Evolutionary conservation across 306 rosid species (phyloP), one percentile per base, ranked within the genome.

Genomic region (Sicyos edulis): DNA sequence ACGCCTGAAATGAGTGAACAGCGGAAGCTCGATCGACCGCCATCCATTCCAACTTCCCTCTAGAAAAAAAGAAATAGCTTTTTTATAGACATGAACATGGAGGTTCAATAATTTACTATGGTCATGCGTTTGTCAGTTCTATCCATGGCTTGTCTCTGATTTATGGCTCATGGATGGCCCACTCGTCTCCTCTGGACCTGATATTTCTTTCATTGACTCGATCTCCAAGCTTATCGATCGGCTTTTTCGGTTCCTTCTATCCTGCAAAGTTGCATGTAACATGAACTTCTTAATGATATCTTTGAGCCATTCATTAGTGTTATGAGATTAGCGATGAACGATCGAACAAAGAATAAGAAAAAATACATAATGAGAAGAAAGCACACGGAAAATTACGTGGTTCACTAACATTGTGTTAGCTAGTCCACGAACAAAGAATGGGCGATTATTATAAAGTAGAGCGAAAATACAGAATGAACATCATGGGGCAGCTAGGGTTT

Each of bases 181-280:
- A 71, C 78, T 82, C 81, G 62, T 72, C 80, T 75, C 77, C 86
- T 19, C 78, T 73, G 86, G 78, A 76, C 77, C 87, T 37, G 90
- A 58, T 71, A 70, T 50, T 66, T 92, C 97, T 80, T 86, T 86
- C 78, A 77, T 50, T 0, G 85, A 73, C 71, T 92, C 98, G 4
- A 85, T 90, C 72, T 90, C 98, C 86, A 86, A 77, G 88, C 88
- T 92, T 34, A 79, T 60, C 54, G 87, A 78, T 22, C 88, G 84
- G 82, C 86, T 88, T 83, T 78, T 90, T 79, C 96, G 80, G 64
- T 83, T 90, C 75, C 96, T 86, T 79, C 98, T 87, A 80, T 92
- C 96, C 98, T 92, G 91, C 52, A 54, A 19, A 40, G 58, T 21
- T 8, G 5, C 7, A 13, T 12, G 37, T 14, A 47, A 67, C 7